Conservation (phyloP, 441 rosid species). For the Populus tomentosa region DNA sequence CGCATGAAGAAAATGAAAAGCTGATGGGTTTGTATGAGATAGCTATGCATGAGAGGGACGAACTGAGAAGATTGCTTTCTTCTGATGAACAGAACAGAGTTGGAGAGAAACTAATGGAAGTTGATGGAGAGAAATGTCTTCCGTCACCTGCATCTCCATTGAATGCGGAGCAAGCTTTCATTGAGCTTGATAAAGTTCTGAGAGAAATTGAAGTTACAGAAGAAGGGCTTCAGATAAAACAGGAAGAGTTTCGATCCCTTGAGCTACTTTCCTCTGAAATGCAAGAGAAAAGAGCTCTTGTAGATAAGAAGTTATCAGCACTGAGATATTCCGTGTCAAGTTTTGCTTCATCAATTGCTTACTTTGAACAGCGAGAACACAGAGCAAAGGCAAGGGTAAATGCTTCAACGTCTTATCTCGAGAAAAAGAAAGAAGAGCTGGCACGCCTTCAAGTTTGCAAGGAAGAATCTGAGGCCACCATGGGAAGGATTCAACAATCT, state of each 20-base stretch:
- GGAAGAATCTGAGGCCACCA: slow-evolving; percentile 44
- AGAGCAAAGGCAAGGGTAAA: slow-evolving; percentile 41
- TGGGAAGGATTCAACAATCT: slow-evolving; percentile 43
- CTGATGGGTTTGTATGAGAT: slow-evolving; percentile 63
- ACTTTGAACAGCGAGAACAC: slow-evolving; percentile 70
- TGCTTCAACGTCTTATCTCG: slow-evolving; percentile 34
- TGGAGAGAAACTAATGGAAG: slow-evolving; percentile 49
- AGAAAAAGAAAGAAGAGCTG: slow-evolving; percentile 46
- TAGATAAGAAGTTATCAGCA: slow-evolving; percentile 61
- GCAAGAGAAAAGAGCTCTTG: slow-evolving; percentile 41
- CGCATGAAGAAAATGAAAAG: slow-evolving; percentile 91
- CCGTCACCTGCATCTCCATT: slow-evolving; percentile 6
- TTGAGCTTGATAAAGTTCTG: slow-evolving; percentile 42
- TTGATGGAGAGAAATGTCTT: slow-evolving; percentile 26
- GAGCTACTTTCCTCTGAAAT: slow-evolving; percentile 38
- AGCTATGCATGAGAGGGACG: slow-evolving; percentile 97
- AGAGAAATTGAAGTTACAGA: slow-evolving; percentile 46
- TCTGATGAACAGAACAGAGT: slow-evolving; percentile 21
- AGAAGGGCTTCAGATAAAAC: slow-evolving; percentile 34
- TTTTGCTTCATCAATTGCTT: slow-evolving; percentile 46
- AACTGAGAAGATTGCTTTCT: slow-evolving; percentile 55
- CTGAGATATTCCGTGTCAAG: slow-evolving; percentile 52
- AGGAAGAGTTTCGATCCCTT: slow-evolving; percentile 33
- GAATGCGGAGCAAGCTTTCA: slow-evolving; percentile 33
- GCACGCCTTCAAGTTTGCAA: slow-evolving; percentile 38